These are phyloP conservation scores for Amphibolis antarctica DNA, from an alignment of 106 monocot genomes.

Conservation along the genomic window DNA sequence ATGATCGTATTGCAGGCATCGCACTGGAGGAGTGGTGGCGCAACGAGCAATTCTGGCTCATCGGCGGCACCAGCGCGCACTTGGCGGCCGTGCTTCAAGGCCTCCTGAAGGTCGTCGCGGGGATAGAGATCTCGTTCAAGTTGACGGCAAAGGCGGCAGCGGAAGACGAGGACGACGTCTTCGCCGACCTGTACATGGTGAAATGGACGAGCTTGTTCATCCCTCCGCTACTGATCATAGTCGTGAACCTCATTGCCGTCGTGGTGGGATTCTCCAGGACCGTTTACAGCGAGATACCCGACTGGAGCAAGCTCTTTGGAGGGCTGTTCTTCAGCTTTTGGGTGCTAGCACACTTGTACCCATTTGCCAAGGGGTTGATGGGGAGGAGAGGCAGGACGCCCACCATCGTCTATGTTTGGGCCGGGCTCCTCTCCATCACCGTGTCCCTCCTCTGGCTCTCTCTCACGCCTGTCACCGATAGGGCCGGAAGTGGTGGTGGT, in stretches of 20 bases:
- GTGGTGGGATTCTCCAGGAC: conserved; percentile 16
- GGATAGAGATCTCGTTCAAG: conserved; percentile 29
- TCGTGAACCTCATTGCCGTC: conserved; percentile 14
- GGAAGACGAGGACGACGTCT: conserved; percentile 28
- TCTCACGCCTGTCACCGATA: neutral
- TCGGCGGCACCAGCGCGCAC: conserved; percentile 29
- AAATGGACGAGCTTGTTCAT: conserved; percentile 30
- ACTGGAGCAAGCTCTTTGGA: conserved; percentile 26
- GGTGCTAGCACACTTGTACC: conserved; percentile 16
- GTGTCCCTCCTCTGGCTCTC: conserved; percentile 8
- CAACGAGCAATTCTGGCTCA: conserved; percentile 36
- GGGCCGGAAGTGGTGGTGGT: too few relatives aligned
- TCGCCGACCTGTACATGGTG: conserved; percentile 23
- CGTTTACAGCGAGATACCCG: conserved; percentile 24
- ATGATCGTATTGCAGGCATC: conserved; percentile 1
- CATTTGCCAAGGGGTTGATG: conserved; percentile 16
- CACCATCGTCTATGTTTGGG: conserved; percentile 14
- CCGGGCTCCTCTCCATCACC: conserved; percentile 4
- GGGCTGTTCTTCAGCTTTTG: conserved; percentile 25
- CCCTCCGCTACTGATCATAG: conserved; percentile 19
- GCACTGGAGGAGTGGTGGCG: conserved; percentile 27
- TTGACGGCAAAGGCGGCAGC: conserved; percentile 17
- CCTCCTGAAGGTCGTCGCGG: conserved; percentile 21
- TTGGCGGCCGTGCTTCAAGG: conserved; percentile 23
- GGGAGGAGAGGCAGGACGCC: conserved; percentile 14